phyloP scores from a whole-genome alignment of 768 basidiomycete genomes.

The Glaciozyma martinii region DNA sequence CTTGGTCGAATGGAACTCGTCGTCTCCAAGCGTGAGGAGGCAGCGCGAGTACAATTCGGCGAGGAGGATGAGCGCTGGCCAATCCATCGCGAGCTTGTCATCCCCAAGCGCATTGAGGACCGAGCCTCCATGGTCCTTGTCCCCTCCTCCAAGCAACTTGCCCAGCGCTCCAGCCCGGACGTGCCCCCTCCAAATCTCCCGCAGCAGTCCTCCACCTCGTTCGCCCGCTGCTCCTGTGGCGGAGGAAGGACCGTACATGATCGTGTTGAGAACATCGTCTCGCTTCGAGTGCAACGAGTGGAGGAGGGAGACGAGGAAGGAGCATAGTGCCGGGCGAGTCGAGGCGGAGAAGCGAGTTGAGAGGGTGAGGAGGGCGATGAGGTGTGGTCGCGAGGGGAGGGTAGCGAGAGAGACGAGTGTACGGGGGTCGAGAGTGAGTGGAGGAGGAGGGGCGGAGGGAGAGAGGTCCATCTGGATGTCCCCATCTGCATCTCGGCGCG shows the following conservation, averaged over 20 bases:
- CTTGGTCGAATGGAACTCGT: constrained; percentile 71
- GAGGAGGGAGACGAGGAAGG: constrained; percentile 53
- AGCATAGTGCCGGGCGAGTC: constrained; percentile 48
- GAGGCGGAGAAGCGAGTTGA: constrained; percentile 54
- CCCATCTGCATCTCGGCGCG: not conserved
- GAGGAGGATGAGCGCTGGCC: constrained; percentile 67
- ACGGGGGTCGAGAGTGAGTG: not conserved
- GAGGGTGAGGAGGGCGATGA: constrained; percentile 26
- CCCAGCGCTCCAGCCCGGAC: constrained; percentile 59
- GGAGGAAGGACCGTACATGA: constrained; percentile 30
- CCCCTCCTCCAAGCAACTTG: constrained; percentile 40
- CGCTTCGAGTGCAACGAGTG: constrained; percentile 54
- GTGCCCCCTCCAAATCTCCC: constrained; percentile 61
- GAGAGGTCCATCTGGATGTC: not conserved
- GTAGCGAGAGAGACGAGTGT: not conserved
- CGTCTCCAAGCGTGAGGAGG: constrained; percentile 85
- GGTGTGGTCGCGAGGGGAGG: constrained; percentile 8
- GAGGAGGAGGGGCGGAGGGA: not conserved
- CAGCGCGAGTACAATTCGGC: constrained; percentile 73
- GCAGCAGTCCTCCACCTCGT: constrained; percentile 54
- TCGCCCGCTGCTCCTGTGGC: constrained; percentile 44
- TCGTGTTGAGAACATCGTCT: constrained; percentile 51
- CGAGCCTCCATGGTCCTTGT: constrained; percentile 5
- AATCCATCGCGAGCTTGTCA: constrained; percentile 45
- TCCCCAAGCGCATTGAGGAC: constrained; percentile 40